These are phyloP conservation scores for Pinguiococcus pyrenoidosus DNA, from an alignment of 108 stramenopile species.

Conservation along the genomic window DNA sequence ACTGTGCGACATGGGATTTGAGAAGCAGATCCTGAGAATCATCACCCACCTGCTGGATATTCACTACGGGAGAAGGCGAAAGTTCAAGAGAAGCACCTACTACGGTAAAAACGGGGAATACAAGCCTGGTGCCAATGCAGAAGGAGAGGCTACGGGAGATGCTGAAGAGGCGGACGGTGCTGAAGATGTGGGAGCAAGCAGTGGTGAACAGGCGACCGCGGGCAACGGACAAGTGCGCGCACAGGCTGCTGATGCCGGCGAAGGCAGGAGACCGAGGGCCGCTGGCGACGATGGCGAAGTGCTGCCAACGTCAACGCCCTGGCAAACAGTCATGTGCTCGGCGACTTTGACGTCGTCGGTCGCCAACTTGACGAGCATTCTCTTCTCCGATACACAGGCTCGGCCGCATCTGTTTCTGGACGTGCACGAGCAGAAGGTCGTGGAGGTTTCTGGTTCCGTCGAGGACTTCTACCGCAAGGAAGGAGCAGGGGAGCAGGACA, in stretches of 20 bases:
- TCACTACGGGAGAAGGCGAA: neutral
- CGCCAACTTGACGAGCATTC: no score
- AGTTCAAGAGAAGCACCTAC: neutral
- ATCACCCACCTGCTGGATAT: neutral
- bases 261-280: no score
- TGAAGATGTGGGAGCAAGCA: neutral
- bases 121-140: neutral
- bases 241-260: no score
- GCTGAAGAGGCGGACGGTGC: neutral
- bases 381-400: no score
- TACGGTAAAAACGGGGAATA: neutral
- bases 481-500: no score
- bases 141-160: neutral
- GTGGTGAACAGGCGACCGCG: no score
- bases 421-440: slow-evolving; percentile 10
- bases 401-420: no score
- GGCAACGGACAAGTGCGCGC: no score
- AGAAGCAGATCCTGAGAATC: slow-evolving; percentile 40
- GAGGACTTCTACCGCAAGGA: slow-evolving; percentile 4
- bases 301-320: no score
- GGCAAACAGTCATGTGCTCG: no score
- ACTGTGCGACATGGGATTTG: slow-evolving; percentile 79
- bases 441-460: slow-evolving; percentile 6
- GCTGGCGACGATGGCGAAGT: no score
- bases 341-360: no score